These are phyloP conservation scores for Conoideocrella luteorostrata DNA, from an alignment of 2,329 filamentous ascomycete genomes.

Conservation along the genomic window DNA sequence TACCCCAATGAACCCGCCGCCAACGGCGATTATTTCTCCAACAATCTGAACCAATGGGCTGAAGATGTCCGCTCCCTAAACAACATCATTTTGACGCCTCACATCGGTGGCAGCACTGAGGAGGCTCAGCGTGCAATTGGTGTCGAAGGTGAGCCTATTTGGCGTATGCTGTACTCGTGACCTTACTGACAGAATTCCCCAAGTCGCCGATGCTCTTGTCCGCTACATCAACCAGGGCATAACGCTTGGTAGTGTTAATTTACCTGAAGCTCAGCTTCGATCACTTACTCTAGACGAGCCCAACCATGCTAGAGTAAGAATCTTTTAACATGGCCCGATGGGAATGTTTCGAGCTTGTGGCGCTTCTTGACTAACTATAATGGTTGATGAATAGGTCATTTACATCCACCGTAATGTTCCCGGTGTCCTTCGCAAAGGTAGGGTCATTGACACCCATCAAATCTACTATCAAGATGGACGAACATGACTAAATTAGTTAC, in stretches of 20 bases:
- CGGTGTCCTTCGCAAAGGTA: slow-evolving; percentile 81
- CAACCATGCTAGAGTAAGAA: slow-evolving; percentile 69
- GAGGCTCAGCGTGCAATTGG: slow-evolving; percentile 96
- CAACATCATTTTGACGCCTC: slow-evolving; percentile 92
- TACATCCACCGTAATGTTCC: slow-evolving; percentile 97
- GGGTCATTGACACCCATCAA: slow-evolving; percentile 8
- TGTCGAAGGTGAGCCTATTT: slow-evolving; percentile 73
- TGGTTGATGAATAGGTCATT: slow-evolving; percentile 53
- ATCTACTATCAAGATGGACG: too few relatives aligned
- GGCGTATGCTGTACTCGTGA: too few relatives aligned
- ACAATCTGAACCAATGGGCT: slow-evolving; percentile 73
- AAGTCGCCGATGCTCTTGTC: slow-evolving; percentile 77
- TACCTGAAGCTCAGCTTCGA: slow-evolving; percentile 89
- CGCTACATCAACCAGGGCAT: slow-evolving; percentile 94
- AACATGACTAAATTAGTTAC: slow-evolving; percentile 2
- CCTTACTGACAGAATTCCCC: background rate
- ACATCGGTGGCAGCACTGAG: slow-evolving; percentile 96
- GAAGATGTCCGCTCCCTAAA: slow-evolving; percentile 78
- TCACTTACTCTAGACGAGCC: slow-evolving; percentile 86
- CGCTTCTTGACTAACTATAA: slow-evolving; percentile 11
- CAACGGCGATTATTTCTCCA: slow-evolving; percentile 93
- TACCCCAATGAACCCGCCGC: slow-evolving; percentile 90
- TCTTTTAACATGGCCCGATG: too few relatives aligned
- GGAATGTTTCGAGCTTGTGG: background rate
- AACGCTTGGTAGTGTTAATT: slow-evolving; percentile 87